A percentile compares a stretch with the other conserved stretches of the same genome.
These are phyloP conservation scores for Erodium trifolium DNA, from an alignment of 441 rosid species.

Conservation along the genomic window DNA sequence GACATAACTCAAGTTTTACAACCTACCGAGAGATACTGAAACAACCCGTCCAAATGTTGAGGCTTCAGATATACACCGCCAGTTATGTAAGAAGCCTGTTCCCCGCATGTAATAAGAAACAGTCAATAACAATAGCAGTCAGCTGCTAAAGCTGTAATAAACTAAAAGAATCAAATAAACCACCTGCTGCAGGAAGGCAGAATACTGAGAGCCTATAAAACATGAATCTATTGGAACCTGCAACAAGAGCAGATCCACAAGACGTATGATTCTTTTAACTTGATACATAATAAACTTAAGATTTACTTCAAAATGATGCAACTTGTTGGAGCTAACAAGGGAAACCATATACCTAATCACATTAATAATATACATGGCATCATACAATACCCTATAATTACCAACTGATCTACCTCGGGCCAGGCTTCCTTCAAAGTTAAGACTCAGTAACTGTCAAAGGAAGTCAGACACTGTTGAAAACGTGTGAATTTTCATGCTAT, in stretches of 20 bases:
- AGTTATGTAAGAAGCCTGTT: slow-evolving; percentile 86
- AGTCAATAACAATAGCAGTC: slow-evolving; percentile 20
- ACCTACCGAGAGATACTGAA: slow-evolving; percentile 72
- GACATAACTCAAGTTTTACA: slow-evolving; percentile 7
- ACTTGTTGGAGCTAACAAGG: background rate
- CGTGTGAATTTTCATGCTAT: slow-evolving; percentile 2
- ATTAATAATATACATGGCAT: background rate
- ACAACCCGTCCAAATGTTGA: slow-evolving; percentile 78
- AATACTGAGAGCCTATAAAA: slow-evolving; percentile 72
- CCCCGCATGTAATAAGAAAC: slow-evolving; percentile 18
- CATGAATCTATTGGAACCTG: slow-evolving; percentile 95
- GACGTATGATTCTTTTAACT: background rate
- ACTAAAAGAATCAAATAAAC: background rate
- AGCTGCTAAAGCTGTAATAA: slow-evolving; percentile 12
- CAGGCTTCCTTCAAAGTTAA: background rate
- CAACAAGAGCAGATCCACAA: slow-evolving; percentile 15
- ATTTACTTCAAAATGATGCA: background rate
- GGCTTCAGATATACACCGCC: slow-evolving; percentile 88
- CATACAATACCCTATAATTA: background rate
- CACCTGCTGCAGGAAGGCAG: slow-evolving; percentile 97
- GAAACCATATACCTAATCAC: background rate
- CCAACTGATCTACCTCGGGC: background rate
- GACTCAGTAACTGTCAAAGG: background rate
- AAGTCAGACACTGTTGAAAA: background rate
- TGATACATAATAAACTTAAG: background rate